phyloP scores from a whole-genome alignment of 2,329 filamentous ascomycete species.

The Paraconiothyrium brasiliense region DNA sequence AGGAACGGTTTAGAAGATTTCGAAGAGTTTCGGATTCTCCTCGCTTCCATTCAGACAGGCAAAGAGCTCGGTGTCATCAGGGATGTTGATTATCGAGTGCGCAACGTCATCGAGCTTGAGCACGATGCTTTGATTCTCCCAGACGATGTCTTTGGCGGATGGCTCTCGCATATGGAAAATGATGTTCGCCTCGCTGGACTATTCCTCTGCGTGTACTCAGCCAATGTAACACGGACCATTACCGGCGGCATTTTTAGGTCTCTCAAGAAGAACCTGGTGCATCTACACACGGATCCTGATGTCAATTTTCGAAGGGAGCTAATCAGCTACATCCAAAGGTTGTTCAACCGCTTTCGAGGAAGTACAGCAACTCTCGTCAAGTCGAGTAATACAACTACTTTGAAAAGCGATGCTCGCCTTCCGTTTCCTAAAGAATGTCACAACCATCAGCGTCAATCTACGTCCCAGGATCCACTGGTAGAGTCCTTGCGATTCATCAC shows the following conservation, averaged over 20 bases:
- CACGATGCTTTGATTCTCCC: constrained; percentile 61
- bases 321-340: constrained; percentile 75
- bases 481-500: constrained; percentile 71
- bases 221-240: constrained; percentile 77
- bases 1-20: constrained; percentile 24
- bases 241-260: constrained; percentile 68
- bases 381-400: constrained; percentile 19
- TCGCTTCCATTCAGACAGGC: constrained; percentile 54
- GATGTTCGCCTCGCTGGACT: constrained; percentile 79
- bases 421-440: constrained; percentile 29
- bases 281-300: constrained; percentile 84
- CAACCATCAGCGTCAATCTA: background rate
- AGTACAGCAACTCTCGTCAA: constrained; percentile 46
- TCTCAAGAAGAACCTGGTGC: constrained; percentile 71
- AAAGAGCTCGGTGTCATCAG: constrained; percentile 58
- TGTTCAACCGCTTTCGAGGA: constrained; percentile 74
- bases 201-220: constrained; percentile 79
- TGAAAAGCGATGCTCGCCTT: constrained; percentile 19
- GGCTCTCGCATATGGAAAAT: constrained; percentile 49
- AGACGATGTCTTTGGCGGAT: constrained; percentile 54
- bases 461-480: constrained; percentile 45
- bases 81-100: constrained; percentile 45
- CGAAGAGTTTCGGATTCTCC: constrained; percentile 46
- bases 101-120: constrained; percentile 35
- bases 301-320: constrained; percentile 86